These are phyloP conservation scores for Spergularia marina DNA, from an alignment of 148 eudicot species.

Conservation along the genomic window DNA sequence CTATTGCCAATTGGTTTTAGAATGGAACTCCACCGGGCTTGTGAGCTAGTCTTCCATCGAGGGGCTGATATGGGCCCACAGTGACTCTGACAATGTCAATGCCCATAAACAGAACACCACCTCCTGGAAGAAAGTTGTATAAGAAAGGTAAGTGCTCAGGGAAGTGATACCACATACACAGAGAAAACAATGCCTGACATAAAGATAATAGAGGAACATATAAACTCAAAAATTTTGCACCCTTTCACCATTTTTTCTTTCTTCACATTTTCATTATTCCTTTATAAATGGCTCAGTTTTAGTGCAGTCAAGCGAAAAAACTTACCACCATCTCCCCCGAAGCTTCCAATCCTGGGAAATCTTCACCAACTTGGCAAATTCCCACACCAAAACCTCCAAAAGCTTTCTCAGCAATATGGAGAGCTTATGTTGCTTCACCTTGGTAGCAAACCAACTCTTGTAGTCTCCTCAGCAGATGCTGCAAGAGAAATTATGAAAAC, in stretches of 20 bases:
- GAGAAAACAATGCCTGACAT: neutral
- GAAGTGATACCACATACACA: slow-evolving; percentile 6
- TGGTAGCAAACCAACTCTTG: slow-evolving; percentile 37
- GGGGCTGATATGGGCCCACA: too few relatives aligned
- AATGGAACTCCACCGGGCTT: too few relatives aligned
- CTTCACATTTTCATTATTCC: slow-evolving; percentile 6
- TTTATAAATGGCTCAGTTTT: slow-evolving; percentile 24
- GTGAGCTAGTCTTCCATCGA: too few relatives aligned
- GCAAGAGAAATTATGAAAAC: slow-evolving; percentile 54
- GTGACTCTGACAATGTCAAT: slow-evolving; percentile 4
- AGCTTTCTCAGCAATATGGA: slow-evolving; percentile 34
- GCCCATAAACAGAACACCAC: slow-evolving; percentile 12
- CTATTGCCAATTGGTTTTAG: too few relatives aligned
- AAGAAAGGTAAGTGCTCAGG: slow-evolving; percentile 5
- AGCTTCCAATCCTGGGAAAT: slow-evolving; percentile 43
- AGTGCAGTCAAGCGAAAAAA: slow-evolving; percentile 8
- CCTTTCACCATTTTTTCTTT: slow-evolving; percentile 14
- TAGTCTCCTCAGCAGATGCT: slow-evolving; percentile 49
- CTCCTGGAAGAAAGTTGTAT: slow-evolving; percentile 3
- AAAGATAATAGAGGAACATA: slow-evolving; percentile 10
- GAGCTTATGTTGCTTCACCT: slow-evolving; percentile 38
- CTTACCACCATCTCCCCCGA: slow-evolving; percentile 40
- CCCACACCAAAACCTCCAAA: slow-evolving; percentile 31
- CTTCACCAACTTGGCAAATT: slow-evolving; percentile 35
- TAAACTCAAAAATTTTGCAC: slow-evolving; percentile 6